These are phyloP conservation scores for Bassia scoparia DNA, from an alignment of 148 eudicot genomes.

Conservation along the genomic window DNA sequence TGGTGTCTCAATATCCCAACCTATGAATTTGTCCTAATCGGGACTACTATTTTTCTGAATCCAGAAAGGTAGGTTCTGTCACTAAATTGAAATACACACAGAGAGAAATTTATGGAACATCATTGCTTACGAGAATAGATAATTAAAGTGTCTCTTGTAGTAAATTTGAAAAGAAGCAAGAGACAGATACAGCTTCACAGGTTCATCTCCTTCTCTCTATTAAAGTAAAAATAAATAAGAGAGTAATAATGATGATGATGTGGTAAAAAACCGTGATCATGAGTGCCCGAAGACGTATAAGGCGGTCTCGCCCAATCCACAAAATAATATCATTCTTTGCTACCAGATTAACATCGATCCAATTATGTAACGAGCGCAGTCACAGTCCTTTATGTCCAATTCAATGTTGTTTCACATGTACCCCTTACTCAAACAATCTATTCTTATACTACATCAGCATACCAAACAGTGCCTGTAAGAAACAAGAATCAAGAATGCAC, in stretches of 20 bases:
- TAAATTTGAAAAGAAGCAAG: background rate
- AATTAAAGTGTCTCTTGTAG: background rate
- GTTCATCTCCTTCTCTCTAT: background rate
- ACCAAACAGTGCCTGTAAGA: slow-evolving; percentile 72
- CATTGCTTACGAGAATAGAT: background rate
- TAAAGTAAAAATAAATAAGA: background rate
- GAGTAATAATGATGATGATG: background rate
- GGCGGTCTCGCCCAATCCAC: slow-evolving; percentile 95
- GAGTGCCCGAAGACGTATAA: slow-evolving; percentile 67
- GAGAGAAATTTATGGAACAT: background rate
- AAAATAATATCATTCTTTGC: slow-evolving; percentile 90
- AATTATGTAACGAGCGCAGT: slow-evolving; percentile 67
- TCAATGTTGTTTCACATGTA: slow-evolving; percentile 82
- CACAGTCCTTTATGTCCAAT: slow-evolving; percentile 93
- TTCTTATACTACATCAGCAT: slow-evolving; percentile 92
- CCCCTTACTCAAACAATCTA: slow-evolving; percentile 75
- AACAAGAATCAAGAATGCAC: background rate
- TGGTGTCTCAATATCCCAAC: slow-evolving; percentile 98
- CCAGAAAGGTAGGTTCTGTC: slow-evolving; percentile 81
- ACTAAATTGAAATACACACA: slow-evolving; percentile 43
- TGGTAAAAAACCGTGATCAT: too few species aligned
- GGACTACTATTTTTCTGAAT: slow-evolving; percentile 72
- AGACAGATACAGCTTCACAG: background rate
- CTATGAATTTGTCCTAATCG: slow-evolving; percentile 91
- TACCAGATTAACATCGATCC: slow-evolving; percentile 85